A percentile compares a stretch with the other conserved stretches of the same genome.
Evolutionary conservation across 257 asterid genomes (phyloP).

Genomic region (Scutellaria galericulata): DNA sequence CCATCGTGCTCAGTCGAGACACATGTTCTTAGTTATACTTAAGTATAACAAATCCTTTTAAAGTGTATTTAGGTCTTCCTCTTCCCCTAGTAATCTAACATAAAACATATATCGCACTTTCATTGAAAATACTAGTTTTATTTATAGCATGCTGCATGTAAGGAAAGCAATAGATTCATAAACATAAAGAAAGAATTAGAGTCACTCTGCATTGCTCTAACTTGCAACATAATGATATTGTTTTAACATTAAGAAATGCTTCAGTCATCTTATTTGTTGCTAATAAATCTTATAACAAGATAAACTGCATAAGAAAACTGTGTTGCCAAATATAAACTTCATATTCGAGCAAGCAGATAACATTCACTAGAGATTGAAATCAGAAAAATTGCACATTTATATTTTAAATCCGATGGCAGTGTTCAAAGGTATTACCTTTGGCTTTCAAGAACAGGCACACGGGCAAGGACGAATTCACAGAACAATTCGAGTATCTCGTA

Average conservation of each 20-base stretch:
- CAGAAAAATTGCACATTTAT: no score
- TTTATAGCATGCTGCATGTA: no score
- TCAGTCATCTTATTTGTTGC: background rate
- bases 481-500: constrained; percentile 83
- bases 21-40: no score
- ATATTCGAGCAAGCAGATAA: constrained; percentile 7
- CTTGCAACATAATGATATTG: background rate
- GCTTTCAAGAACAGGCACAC: constrained; percentile 86
- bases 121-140: no score
- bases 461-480: constrained; percentile 82
- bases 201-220: background rate
- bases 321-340: constrained; percentile 1
- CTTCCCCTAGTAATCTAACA: no score
- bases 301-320: background rate
- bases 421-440: constrained; percentile 54
- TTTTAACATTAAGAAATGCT: background rate
- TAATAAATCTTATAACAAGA: background rate
- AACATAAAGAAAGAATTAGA: background rate
- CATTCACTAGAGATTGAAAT: background rate
- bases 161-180: background rate
- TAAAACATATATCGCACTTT: no score
- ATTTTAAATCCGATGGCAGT: background rate
- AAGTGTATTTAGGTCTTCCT: no score
- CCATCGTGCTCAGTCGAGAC: no score
- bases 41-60: background rate